Evolutionary conservation across 495 filamentous ascomycete genomes (phyloP), one percentile per base, ranked within the genome.

Genomic region (Venustampulla echinocandica): DNA sequence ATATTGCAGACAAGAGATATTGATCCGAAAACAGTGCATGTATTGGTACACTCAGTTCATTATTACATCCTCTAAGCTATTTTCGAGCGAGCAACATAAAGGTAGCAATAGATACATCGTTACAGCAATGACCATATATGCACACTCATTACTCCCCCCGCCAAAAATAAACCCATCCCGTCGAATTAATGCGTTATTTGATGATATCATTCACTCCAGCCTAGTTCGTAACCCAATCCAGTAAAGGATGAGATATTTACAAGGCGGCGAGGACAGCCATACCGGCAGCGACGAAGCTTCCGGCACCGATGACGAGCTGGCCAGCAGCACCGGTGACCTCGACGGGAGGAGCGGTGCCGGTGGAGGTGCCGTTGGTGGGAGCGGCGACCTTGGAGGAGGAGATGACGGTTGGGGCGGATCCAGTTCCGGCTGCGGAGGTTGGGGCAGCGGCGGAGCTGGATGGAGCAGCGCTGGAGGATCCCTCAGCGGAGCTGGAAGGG

Each of bases 331-430:
- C 59, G 25, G 64, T 32, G 10, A 57, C 46, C 40, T 62, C 61
- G 9, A 59, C 17, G 17, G 52, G n/a, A 0, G 45, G 46, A 11
- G 53, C 34, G 15, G 47, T 47, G 13, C 56, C n/a, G 15, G 56
- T 27, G 25, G 51, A 53, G 10, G 60, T 44, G n/a, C 61, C 47
- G 10, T 59, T 40, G 38, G 13, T 44, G 41, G 41, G 10, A 28
- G 24, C 24, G 13, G 24, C 15, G 15, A n/a, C 18, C 18, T 14
- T 36, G 46, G 63, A 67, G 46, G 62, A 59, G 20, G 61, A 56
- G 14, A 70, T 60, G 37, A 77, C 72, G 27, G 61, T 50, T n/a
- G 66, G 50, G 10, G 24, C 17, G 35, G 46, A 9, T 17, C 64
- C 47, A n/a, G 61, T 46, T 13, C 57, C 44, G 24, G 50, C 21